These are phyloP conservation scores for Penicillium ucsense DNA, from an alignment of 495 filamentous ascomycete species.

Conservation along the genomic window DNA sequence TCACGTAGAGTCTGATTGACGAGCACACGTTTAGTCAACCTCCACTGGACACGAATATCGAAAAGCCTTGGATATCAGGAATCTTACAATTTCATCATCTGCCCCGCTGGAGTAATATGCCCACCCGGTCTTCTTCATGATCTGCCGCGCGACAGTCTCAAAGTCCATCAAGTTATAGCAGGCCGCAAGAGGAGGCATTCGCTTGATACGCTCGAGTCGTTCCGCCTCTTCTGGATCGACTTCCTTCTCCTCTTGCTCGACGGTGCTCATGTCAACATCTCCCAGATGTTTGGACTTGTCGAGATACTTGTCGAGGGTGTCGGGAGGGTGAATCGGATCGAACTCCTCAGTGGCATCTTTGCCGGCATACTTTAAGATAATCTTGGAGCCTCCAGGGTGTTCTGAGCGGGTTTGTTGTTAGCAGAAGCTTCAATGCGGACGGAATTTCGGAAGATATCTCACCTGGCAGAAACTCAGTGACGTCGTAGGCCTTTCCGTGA, in stretches of 20 bases:
- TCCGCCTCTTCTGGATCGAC: slow-evolving; percentile 69
- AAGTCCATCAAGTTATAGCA: slow-evolving; percentile 96
- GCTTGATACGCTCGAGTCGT: slow-evolving; percentile 61
- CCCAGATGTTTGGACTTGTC: slow-evolving; percentile 84
- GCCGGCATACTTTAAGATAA: slow-evolving; percentile 77
- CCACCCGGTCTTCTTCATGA: slow-evolving; percentile 95
- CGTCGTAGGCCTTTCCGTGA: slow-evolving; percentile 87
- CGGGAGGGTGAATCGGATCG: slow-evolving; percentile 89
- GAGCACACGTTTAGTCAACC: background rate
- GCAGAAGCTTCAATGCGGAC: no score
- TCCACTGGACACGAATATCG: background rate
- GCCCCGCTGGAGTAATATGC: slow-evolving; percentile 94
- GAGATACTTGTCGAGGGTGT: slow-evolving; percentile 66
- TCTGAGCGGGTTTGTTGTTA: slow-evolving; percentile 27
- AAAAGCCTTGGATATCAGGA: slow-evolving; percentile 11
- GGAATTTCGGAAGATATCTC: background rate
- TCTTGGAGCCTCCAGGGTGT: slow-evolving; percentile 77
- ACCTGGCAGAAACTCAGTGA: slow-evolving; percentile 77
- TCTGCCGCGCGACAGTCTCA: slow-evolving; percentile 73
- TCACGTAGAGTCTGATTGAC: slow-evolving; percentile 76
- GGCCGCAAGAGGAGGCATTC: slow-evolving; percentile 75
- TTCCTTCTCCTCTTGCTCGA: slow-evolving; percentile 58
- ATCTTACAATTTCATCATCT: slow-evolving; percentile 83
- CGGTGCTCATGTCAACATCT: slow-evolving; percentile 79
- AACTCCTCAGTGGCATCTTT: slow-evolving; percentile 79